These are phyloP conservation scores for Phytophthora brassicae DNA, from an alignment of 352 stramenopile species.

Conservation along the genomic window DNA sequence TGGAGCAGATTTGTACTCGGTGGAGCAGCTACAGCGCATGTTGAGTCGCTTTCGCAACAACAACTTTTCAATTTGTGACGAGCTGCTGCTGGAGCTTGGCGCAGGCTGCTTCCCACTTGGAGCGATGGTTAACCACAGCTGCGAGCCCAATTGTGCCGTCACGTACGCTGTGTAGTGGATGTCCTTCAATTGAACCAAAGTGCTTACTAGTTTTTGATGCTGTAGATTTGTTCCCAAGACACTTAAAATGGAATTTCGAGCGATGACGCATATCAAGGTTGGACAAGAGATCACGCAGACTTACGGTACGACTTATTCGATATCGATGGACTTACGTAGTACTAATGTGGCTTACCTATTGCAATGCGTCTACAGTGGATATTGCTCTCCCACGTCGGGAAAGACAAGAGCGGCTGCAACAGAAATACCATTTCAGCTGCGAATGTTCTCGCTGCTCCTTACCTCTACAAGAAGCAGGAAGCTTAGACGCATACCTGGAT, in stretches of 20 bases:
- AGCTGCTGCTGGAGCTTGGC: constrained; percentile 53
- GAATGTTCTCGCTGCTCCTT: constrained; percentile 46
- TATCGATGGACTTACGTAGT: not conserved
- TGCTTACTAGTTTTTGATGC: not conserved
- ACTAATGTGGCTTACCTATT: constrained; percentile 7
- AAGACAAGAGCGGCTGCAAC: constrained; percentile 43
- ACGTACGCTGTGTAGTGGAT: constrained; percentile 42
- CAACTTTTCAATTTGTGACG: constrained; percentile 80
- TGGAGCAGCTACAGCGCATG: constrained; percentile 56
- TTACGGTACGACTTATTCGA: constrained; percentile 43
- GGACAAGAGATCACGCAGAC: constrained; percentile 65
- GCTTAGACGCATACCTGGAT: constrained; percentile 46
- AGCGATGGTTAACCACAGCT: constrained; percentile 83
- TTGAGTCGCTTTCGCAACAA: constrained; percentile 77
- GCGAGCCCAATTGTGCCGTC: constrained; percentile 61
- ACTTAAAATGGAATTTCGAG: constrained; percentile 53
- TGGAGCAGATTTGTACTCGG: constrained; percentile 22
- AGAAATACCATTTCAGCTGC: constrained; percentile 72
- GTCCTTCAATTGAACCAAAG: not conserved
- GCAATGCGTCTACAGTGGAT: constrained; percentile 45
- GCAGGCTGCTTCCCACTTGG: constrained; percentile 64
- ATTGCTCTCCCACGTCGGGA: constrained; percentile 48
- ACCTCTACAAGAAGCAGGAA: constrained; percentile 31
- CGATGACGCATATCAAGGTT: constrained; percentile 45
- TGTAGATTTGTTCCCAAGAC: constrained; percentile 44